Evolutionary conservation across 768 basidiomycete genomes (phyloP).

Genomic region (Hortiboletus campestris): DNA sequence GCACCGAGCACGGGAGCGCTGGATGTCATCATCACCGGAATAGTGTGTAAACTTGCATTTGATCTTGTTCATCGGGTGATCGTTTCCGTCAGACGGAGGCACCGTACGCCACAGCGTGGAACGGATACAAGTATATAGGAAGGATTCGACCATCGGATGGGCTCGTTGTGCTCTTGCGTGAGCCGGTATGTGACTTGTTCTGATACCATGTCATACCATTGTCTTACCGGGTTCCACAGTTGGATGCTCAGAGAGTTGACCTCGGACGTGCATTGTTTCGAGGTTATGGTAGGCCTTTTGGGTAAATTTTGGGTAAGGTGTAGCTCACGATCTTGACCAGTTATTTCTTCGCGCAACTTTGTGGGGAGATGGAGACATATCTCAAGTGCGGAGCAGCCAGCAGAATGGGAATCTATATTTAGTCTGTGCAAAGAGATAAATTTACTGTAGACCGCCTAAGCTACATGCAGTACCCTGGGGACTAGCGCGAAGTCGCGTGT

Average conservation of each 20-base stretch:
- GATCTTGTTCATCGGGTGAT: neutral
- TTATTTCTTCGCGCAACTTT: conserved; percentile 50
- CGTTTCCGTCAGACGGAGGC: conserved; percentile 41
- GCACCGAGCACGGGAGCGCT: conserved; percentile 20
- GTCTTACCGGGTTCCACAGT: conserved; percentile 13
- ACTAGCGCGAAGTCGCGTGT: neutral
- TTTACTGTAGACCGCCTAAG: conserved; percentile 4
- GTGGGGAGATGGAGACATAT: conserved; percentile 46
- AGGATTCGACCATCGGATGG: conserved; percentile 61
- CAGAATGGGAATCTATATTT: conserved; percentile 53
- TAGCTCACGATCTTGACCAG: conserved; percentile 29
- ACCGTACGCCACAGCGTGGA: conserved; percentile 53
- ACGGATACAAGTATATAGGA: conserved; percentile 52
- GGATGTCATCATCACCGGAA: conserved; percentile 54
- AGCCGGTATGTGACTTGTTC: conserved; percentile 41
- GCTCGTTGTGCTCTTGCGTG: conserved; percentile 49
- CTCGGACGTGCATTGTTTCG: conserved; percentile 42
- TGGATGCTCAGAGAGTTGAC: conserved; percentile 26
- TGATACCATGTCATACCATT: neutral
- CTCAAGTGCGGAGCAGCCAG: conserved; percentile 32
- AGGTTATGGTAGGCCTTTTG: conserved; percentile 42
- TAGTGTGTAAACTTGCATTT: conserved; percentile 34
- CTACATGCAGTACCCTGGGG: neutral
- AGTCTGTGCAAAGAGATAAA: conserved; percentile 44
- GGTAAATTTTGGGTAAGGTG: neutral